Base-by-base conservation (phyloP, 1,284 basidiomycete species). In the Grifola frondosa region DNA sequence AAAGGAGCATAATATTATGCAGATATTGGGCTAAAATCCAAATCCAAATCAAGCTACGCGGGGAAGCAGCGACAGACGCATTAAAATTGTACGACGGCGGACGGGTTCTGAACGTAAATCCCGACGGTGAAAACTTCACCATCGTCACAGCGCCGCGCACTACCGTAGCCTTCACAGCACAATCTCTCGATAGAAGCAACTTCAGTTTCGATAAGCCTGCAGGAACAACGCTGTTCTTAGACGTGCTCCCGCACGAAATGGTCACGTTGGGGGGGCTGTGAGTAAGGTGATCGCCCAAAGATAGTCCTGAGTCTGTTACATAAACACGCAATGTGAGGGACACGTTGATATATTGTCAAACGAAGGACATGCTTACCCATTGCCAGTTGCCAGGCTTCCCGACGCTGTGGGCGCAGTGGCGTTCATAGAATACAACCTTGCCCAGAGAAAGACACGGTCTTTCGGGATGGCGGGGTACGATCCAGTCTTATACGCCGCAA, bases 401-500 rank as follows among this genome's bases (percentile, higher is more conserved):
- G n/a, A 72, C 58, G 8, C 51, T 28, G 48, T 64, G 9, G 60
- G 50, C 6, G 61, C 58, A 13, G 52, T 54, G 5, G 75, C 78
- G 22, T 55, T 60, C 30, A 66, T 67, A 13, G 75, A 67, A 46
- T 76, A 75, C 12, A 78, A 73, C 36, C 79, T 59, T 16, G 73
- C 71, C 75, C 79, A 84, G 53, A 81, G 72, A 62, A 78, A 77
- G 48, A 85, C 74, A 26, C 68, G 66, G 58, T 85, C 81, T 54
- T 73, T 68, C 6, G 69, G 70, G 53, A 84, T 74, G 13, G 67
- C 37, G 5, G 83, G 81, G 59, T 80, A 84, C 3, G 57, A 49
- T n/a, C 84, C 84, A 4, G 76, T 79, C 66, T 83, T 82, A 70
- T 77, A 86, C 1, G 78, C 79, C 4, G 69, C 64, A 46, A 80